These are phyloP conservation scores for Podospora pseudoanserina DNA, from an alignment of 495 filamentous ascomycete species.

Conservation along the genomic window DNA sequence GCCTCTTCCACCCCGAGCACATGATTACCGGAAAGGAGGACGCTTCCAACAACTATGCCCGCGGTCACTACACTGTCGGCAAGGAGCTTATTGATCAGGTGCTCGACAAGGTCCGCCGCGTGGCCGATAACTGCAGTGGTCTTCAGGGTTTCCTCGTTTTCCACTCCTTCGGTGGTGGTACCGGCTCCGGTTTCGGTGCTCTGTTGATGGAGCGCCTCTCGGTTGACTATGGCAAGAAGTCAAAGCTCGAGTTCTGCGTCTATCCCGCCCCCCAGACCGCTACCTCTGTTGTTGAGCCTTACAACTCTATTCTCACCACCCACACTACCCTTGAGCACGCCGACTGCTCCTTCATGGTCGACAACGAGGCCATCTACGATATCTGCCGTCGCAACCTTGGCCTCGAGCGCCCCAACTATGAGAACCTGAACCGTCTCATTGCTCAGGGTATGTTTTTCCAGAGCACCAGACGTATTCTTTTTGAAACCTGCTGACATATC, in stretches of 20 bases:
- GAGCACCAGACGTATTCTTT: not conserved
- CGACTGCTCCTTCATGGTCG: constrained; percentile 99
- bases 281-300: constrained; percentile 96
- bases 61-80: constrained; percentile 97
- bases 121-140: constrained; percentile 94
- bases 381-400: constrained; percentile 97
- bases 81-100: constrained; percentile 98
- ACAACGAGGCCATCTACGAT: constrained; percentile 99
- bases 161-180: constrained; percentile 99
- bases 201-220: constrained; percentile 97
- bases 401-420: constrained; percentile 93
- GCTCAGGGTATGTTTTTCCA: constrained; percentile 66
- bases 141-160: constrained; percentile 98
- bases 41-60: constrained; percentile 98
- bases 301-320: constrained; percentile 98
- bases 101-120: constrained; percentile 89
- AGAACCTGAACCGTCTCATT: constrained; percentile 97
- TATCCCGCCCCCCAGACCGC: constrained; percentile 96
- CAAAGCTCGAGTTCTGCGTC: constrained; percentile 98
- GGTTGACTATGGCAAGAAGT: constrained; percentile 98
- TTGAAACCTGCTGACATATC: constrained; percentile 21
- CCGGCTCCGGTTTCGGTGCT: constrained; percentile 96
- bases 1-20: constrained; percentile 95
- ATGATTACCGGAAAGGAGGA: constrained; percentile 99
- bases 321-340: constrained; percentile 99